phyloP scores from a whole-genome alignment of 306 rosid genomes.

The Rosa lucieae region DNA sequence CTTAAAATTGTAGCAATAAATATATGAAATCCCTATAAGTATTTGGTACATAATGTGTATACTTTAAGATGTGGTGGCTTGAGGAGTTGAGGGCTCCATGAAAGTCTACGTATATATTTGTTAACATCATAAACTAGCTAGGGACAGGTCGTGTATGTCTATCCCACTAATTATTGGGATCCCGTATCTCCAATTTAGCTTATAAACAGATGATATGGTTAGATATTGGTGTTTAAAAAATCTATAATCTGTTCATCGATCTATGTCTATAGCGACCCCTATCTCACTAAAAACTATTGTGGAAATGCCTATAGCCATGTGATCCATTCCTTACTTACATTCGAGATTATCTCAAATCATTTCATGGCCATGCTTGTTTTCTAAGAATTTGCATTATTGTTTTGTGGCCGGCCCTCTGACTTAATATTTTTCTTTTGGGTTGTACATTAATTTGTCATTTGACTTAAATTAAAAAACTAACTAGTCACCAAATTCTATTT shows the following conservation, averaged over 20 bases:
- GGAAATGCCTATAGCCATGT: slow-evolving; percentile 7
- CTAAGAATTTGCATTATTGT: slow-evolving; percentile 8
- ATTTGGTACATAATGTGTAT: not conserved
- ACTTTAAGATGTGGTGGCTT: not conserved
- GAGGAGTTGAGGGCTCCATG: not conserved
- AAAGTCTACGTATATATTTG: not conserved
- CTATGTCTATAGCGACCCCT: not conserved
- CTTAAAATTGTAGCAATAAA: not conserved
- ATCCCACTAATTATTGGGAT: not conserved
- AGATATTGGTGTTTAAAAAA: slow-evolving; percentile 1
- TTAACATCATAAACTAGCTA: not conserved
- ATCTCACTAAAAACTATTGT: not conserved
- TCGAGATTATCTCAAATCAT: not conserved
- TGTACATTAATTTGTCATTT: not conserved
- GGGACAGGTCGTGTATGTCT: not conserved
- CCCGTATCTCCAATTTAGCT: slow-evolving; percentile 5
- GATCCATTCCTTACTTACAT: not conserved
- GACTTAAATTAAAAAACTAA: not conserved
- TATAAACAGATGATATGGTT: slow-evolving; percentile 16
- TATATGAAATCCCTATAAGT: not conserved
- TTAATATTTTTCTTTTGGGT: not conserved
- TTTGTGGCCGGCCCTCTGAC: not conserved
- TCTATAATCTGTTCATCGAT: not conserved
- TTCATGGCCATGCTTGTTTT: not conserved
- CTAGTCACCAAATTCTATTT: not conserved